Evolutionary conservation across 495 filamentous ascomycete species (phyloP).

Genomic region (Astrocystis sublimbata): DNA sequence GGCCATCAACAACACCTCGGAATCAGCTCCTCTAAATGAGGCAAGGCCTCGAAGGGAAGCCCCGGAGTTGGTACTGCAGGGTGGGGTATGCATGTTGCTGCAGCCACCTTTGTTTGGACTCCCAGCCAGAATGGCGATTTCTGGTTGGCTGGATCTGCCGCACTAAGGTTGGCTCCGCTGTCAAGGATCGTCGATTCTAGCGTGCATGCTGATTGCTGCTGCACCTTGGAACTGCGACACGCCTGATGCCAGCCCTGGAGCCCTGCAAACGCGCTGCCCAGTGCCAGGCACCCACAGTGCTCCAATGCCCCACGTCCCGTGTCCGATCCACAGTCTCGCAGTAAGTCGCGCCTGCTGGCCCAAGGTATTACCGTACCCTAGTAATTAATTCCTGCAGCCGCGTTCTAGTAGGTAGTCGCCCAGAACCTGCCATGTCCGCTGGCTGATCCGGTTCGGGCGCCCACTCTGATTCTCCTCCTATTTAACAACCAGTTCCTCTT

Average conservation of each 20-base stretch:
- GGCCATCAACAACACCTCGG: too few relatives aligned
- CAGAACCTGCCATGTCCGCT: neutral
- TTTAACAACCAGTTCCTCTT: conserved; percentile 46
- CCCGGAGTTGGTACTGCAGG: conserved; percentile 8
- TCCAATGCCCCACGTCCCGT: too few relatives aligned
- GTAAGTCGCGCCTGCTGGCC: conserved; percentile 6
- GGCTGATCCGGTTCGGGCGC: conserved; percentile 46
- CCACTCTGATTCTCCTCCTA: conserved; percentile 33
- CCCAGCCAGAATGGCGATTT: conserved; percentile 3
- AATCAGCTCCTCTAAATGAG: conserved; percentile 6
- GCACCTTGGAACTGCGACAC: too few relatives aligned
- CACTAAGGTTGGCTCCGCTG: neutral
- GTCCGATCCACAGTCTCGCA: neutral
- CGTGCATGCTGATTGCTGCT: conserved; percentile 11
- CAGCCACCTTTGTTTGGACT: neutral
- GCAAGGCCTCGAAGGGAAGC: neutral
- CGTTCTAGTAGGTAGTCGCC: neutral
- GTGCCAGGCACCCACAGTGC: conserved; percentile 4
- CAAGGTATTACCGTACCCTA: too few relatives aligned
- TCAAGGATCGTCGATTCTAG: neutral
- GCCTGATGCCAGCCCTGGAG: conserved; percentile 12
- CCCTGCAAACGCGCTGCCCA: too few relatives aligned
- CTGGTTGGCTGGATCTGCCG: conserved; percentile 1
- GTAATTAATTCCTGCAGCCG: too few relatives aligned
- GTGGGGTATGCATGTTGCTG: conserved; percentile 1